Conservation (phyloP, 1,284 basidiomycete species). For the Ustilago sp. region DNA sequence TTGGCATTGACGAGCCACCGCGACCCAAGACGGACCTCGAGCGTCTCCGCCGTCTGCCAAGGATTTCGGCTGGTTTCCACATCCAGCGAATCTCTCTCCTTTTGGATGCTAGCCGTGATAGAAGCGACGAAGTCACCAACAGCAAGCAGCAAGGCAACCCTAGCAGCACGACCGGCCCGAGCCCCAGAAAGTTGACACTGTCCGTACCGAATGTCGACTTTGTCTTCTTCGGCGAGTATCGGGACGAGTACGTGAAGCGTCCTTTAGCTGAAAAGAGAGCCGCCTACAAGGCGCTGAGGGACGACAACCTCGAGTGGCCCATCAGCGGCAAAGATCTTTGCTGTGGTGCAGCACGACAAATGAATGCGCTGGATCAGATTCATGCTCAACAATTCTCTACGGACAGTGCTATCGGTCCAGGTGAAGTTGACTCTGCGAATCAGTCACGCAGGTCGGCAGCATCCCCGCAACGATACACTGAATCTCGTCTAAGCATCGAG, state of each 20-base stretch:
- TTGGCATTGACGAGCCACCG: conserved; percentile 28
- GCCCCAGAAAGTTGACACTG: conserved; percentile 41
- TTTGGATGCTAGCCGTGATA: conserved; percentile 41
- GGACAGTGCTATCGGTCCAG: neutral
- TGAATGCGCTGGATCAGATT: neutral
- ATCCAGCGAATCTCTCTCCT: conserved; percentile 42
- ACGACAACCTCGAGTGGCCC: conserved; percentile 55
- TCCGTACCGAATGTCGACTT: conserved; percentile 45
- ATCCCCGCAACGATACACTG: conserved; percentile 19
- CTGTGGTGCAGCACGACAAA: neutral
- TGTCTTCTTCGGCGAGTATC: conserved; percentile 50
- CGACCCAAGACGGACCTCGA: conserved; percentile 35
- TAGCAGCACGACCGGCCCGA: neutral
- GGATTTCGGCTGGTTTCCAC: conserved; percentile 45
- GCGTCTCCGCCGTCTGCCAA: conserved; percentile 33
- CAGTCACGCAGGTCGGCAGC: neutral
- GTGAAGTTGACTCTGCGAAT: neutral
- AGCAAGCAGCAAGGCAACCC: neutral
- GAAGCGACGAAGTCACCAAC: neutral
- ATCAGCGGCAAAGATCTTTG: conserved; percentile 19
- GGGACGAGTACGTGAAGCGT: conserved; percentile 55
- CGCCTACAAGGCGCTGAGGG: conserved; percentile 57
- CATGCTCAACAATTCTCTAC: neutral
- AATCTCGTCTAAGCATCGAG: conserved; percentile 45
- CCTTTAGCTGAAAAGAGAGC: conserved; percentile 42